Evolutionary conservation across 2,329 filamentous ascomycete genomes (phyloP), one percentile per base, ranked within the genome.

Genomic region (Arthrobotrys megalospora): DNA sequence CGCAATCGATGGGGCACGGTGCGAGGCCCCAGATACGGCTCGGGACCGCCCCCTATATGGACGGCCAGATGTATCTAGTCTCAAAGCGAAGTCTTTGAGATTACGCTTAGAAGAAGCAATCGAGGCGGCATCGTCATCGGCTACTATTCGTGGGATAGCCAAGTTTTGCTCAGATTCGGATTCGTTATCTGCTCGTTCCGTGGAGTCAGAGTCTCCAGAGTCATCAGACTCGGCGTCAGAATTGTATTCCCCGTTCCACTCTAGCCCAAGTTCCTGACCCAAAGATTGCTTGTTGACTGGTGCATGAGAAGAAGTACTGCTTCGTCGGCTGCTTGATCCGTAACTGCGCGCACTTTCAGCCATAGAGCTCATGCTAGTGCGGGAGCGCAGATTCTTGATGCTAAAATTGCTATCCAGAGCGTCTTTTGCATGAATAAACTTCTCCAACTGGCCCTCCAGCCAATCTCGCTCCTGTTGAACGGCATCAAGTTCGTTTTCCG

Each of bases 371-470:
- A 77, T 77, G 28, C 73, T 77, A 19, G 60, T 67, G 16, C 73
- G 66, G 65, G 73, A 66, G 43, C 73, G 73, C 43, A 77, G 43
- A 60, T 77, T 77, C 28, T 77, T 66, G 2, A 77, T 77, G 62
- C 67, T 77, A 41, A 77, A 77, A 47, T 77, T 77, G 24, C 73
- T 70, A 38, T 77, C 73, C 66, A 77, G 73, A 67, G 73, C 50
- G 43, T 77, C 73, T 53, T 77, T 77, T 32, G 73, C 73, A 67
- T 77, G 73, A 24, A 77, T 77, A 24, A 77, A 77, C 60, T 77
- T 77, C 64, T 77, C 73, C 52, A 77, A 34, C 48, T 77, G 73
- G 0, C 73, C 73, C 48, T 77, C 73, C 6, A 77, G 45, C 73
- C 73, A 77, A 41, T 77, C 73, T 38, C 73, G 73, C 50, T 77